These are phyloP conservation scores for Amborella trichopoda DNA, from an alignment of 164 flowering plant species.

Conservation along the genomic window DNA sequence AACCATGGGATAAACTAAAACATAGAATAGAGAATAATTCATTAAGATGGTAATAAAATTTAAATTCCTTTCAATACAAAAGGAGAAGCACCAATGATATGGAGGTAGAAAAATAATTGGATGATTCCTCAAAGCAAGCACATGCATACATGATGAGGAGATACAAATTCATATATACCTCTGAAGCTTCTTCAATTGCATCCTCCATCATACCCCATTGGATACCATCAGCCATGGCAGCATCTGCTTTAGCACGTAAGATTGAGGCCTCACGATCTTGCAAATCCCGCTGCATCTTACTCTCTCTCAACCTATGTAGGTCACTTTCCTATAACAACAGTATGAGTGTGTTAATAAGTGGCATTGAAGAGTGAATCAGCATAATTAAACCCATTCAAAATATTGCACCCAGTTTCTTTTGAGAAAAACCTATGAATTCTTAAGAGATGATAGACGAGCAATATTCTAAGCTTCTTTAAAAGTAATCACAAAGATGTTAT, in stretches of 20 bases:
- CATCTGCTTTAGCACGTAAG: constrained; percentile 59
- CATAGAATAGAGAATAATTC: not conserved
- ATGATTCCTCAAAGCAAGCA: no score
- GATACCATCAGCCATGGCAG: constrained; percentile 80
- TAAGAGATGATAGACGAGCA: no score
- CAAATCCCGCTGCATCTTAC: constrained; percentile 35
- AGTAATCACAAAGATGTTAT: no score
- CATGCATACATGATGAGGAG: no score
- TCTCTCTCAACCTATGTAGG: constrained; percentile 32
- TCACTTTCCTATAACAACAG: constrained; percentile 54
- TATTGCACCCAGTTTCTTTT: no score
- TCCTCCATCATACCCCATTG: constrained; percentile 98
- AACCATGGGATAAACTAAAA: not conserved
- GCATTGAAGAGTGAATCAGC: no score
- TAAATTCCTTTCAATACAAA: not conserved
- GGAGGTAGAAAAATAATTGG: not conserved
- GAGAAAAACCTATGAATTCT: no score
- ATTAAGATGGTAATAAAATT: not conserved
- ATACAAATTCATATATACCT: constrained; percentile 38
- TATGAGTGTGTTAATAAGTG: no score
- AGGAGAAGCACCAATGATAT: not conserved
- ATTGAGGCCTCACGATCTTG: constrained; percentile 88
- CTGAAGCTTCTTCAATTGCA: constrained; percentile 75
- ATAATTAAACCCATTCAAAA: no score
- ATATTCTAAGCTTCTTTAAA: no score